Evolutionary conservation across 1,284 basidiomycete species (phyloP), one percentile per base, ranked within the genome.

Genomic region (Mycena citricolor): DNA sequence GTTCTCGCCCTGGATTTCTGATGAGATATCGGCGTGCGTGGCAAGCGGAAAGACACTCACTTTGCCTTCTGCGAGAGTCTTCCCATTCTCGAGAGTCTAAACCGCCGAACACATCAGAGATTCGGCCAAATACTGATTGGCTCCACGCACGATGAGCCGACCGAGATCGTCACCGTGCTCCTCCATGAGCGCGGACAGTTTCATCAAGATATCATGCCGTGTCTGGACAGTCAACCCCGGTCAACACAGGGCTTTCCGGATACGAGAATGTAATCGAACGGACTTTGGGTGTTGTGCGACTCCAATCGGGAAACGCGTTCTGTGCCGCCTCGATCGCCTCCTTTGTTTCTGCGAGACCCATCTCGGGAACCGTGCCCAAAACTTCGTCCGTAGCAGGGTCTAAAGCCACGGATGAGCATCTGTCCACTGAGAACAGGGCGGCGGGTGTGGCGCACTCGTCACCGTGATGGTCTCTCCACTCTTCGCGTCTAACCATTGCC

Each of bases 81-180:
- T 97, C 28, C 94, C 94, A 57, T 97, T 97, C 69, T 97, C 94
- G 50, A 90, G 69, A 5, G 90, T 92, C 87, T 92, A 54, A 42
- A 30, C 13, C 46, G 53, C 43, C 57, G 50, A 42, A 52, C 29
- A 43, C 29, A 35, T 17, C 13, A 46, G 58, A 61, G 57, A 57
- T 51, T 57, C 4, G 12, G 58, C 55, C 53, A 44, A 42, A 32
- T 24, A 42, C 19, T 14, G 20, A n/a, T 34, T 28, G 17, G 32
- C n/a, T 39, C 36, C 29, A 67, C 82, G 54, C 47, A 87, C 87
- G 52, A 94, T 89, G 42, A 94, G 79, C 30, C 81, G 77, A 10
- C 81, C 80, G 25, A 97, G 71, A 60, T 97, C 93, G 31, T 94
- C 89, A 29, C 81, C 71, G 62, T 93, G 76, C 60, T 89, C 77